Percentiles rank a stretch among this genome's conserved stretches.
Conservation (phyloP, 2,329 filamentous ascomycete species). For the Exophiala viscosa region DNA sequence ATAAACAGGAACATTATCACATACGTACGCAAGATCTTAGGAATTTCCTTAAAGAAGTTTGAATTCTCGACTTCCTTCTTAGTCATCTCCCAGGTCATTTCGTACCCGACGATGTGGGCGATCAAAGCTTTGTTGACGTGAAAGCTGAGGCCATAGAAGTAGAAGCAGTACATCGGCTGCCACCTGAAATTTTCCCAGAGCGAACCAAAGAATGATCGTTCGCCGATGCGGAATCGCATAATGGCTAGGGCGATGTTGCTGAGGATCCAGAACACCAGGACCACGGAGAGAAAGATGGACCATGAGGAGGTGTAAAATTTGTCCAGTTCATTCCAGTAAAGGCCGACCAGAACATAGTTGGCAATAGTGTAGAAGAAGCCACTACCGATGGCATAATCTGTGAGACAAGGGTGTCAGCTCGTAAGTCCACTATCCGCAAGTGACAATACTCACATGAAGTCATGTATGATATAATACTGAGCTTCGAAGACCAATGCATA, state of each 20-base stretch:
- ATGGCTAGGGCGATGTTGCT: slow-evolving; percentile 59
- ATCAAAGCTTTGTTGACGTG: slow-evolving; percentile 76
- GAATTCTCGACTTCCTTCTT: slow-evolving; percentile 76
- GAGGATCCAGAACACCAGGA: slow-evolving; percentile 61
- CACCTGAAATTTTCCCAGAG: slow-evolving; percentile 60
- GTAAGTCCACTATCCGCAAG: slow-evolving; percentile 45
- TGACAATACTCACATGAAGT: slow-evolving; percentile 30
- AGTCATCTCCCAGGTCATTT: slow-evolving; percentile 83
- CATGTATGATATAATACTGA: slow-evolving; percentile 68
- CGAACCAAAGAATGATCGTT: slow-evolving; percentile 48
- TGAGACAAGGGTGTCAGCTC: slow-evolving; percentile 17
- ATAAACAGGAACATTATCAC: slow-evolving; percentile 60
- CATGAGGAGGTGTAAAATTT: slow-evolving; percentile 65
- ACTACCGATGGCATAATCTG: slow-evolving; percentile 63
- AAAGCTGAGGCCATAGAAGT: slow-evolving; percentile 66
- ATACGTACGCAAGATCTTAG: slow-evolving; percentile 73
- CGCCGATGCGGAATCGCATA: slow-evolving; percentile 59
- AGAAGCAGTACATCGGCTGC: slow-evolving; percentile 64
- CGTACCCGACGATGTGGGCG: slow-evolving; percentile 76
- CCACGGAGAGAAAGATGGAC: slow-evolving; percentile 38
- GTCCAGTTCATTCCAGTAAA: slow-evolving; percentile 63
- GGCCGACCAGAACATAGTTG: slow-evolving; percentile 69
- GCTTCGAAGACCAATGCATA: slow-evolving; percentile 56
- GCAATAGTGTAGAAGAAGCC: slow-evolving; percentile 61
- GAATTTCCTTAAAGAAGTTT: slow-evolving; percentile 80